Evolutionary conservation across 805 yeast species (phyloP), one percentile per base, ranked within the genome.

Genomic region (Kazachstania bromeliacearum): DNA sequence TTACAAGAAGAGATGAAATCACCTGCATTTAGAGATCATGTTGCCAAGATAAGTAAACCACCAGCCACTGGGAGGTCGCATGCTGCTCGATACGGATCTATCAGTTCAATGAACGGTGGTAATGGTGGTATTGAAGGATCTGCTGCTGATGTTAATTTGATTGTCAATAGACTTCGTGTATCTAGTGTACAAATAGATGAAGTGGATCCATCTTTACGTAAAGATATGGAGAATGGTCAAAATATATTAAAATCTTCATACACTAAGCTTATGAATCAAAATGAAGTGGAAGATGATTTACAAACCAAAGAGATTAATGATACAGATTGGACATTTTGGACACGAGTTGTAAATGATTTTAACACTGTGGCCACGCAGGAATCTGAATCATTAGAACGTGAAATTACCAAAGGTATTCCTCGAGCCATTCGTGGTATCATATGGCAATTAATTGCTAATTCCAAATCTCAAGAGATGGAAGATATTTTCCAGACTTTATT

Each of bases 261-360:
- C 37, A 46, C 51, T 5, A 40, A 40, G 6, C 38, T 53, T 10
- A 24, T 53, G 16, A 47, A 45, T n/a, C 42, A 50, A 17, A 36
- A 49, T 4, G 42, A 53, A 8, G 34, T 32, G 14, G 41, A 39
- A 7, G 43, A 38, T 7, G 42, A 41, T 26, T 53, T 58, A 10
- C 70, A 68, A 4, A 59, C 61, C 12, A 63, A 60, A 42, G 62
- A 62, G 32, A 57, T 66, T 1, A 51, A 50, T 15, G 38, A 35
- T 7, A 70, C 78, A 32, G 84, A 81, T 53, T 83, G 92, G 92
- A 83, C 81, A 31, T 83, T 85, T 55, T 89, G 97, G 97, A 72
- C 88, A 5, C 64, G 64, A 25, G 82, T 88, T 13, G 85, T 85
- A 3, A 76, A 80, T 43, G 81, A 87, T 55, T 85, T 85, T 51